Evolutionary conservation across 768 basidiomycete genomes (phyloP).

Genomic region (Pleurotus pulmonarius): DNA sequence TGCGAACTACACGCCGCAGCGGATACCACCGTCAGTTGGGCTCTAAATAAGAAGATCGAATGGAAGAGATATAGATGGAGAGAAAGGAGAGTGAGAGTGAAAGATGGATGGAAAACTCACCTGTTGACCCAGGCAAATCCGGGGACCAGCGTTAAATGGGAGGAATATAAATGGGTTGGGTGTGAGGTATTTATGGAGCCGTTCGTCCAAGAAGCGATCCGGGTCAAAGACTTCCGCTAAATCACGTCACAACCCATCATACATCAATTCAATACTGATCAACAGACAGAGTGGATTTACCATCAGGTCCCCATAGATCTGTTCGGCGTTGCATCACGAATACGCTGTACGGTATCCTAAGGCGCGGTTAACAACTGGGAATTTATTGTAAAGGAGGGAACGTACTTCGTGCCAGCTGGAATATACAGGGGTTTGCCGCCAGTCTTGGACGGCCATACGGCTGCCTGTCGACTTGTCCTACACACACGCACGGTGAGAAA

Average conservation of each 20-base stretch:
- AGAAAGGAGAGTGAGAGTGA: background rate
- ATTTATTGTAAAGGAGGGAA: background rate
- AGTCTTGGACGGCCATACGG: conserved; percentile 19
- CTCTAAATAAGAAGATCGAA: too few relatives aligned
- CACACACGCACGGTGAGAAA: background rate
- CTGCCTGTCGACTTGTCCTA: conserved; percentile 20
- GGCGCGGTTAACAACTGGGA: too few relatives aligned
- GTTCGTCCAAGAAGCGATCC: conserved; percentile 52
- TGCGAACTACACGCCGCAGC: conserved; percentile 27
- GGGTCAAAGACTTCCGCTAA: conserved; percentile 49
- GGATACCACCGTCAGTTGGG: too few relatives aligned
- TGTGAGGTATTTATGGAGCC: conserved; percentile 42
- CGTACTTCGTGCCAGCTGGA: conserved; percentile 25
- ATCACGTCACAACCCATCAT: too few relatives aligned
- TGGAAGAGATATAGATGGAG: background rate
- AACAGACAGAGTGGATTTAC: conserved; percentile 22
- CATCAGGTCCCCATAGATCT: conserved; percentile 60
- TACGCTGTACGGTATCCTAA: conserved; percentile 22
- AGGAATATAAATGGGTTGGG: conserved; percentile 40
- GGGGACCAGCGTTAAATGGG: conserved; percentile 36
- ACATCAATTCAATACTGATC: too few relatives aligned
- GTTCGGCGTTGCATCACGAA: conserved; percentile 38
- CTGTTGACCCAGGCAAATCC: conserved; percentile 38
- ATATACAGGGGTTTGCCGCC: conserved; percentile 25
- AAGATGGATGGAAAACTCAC: conserved; percentile 14